Evolutionary conservation across 1,284 basidiomycete genomes (phyloP).

Genomic region (Puccinia polysora): DNA sequence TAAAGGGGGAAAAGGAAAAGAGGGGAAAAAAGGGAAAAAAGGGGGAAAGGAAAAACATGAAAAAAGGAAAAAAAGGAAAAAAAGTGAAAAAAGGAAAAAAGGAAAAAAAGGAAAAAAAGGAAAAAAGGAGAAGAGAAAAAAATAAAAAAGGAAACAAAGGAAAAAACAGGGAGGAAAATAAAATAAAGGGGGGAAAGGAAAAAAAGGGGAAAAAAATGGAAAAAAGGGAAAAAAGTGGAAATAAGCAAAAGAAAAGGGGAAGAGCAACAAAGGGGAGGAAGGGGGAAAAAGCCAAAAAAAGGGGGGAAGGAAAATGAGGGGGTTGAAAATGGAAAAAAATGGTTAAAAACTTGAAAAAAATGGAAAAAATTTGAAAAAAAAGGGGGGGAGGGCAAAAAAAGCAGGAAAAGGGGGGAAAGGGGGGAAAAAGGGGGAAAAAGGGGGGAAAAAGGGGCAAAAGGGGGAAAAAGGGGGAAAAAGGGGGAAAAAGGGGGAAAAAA

Average conservation of each 20-base stretch:
- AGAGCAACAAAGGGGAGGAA: not conserved
- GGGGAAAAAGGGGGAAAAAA: not conserved
- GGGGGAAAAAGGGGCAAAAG: slow-evolving; percentile 62
- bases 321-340: not conserved
- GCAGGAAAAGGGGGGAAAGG: not conserved
- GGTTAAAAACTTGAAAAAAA: not conserved
- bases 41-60: not conserved
- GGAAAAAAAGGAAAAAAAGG: not conserved
- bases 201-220: not conserved
- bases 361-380: slow-evolving; percentile 9
- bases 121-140: not conserved
- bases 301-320: no score
- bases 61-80: not conserved
- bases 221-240: no score
- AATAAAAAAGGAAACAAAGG: slow-evolving; percentile 66
- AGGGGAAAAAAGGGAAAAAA: no score
- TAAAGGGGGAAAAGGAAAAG: no score
- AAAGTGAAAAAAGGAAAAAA: not conserved
- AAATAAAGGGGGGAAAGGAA: slow-evolving; percentile 52
- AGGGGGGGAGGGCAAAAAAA: not conserved
- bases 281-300: not conserved
- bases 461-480: slow-evolving; percentile 56
- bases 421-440: not conserved
- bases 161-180: slow-evolving; percentile 57
- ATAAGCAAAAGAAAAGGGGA: no score